These are phyloP conservation scores for Curvularia hawaiiensis DNA, from an alignment of 2,329 filamentous ascomycete genomes.

Conservation along the genomic window DNA sequence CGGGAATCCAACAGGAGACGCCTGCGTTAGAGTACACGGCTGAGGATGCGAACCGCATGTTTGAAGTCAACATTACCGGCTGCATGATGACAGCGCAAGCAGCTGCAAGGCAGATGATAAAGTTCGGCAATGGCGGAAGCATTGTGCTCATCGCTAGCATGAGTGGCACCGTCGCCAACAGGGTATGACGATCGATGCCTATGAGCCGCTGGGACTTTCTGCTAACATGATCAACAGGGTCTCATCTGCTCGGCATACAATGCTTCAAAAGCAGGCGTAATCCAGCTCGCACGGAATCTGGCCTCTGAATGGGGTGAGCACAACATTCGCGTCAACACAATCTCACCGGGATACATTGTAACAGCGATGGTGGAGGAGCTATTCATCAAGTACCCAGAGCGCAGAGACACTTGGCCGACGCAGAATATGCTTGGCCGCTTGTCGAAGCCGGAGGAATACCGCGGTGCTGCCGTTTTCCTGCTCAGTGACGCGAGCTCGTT, in stretches of 20 bases:
- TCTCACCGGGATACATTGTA: constrained; percentile 80
- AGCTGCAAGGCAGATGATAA: constrained; percentile 68
- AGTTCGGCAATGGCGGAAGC: constrained; percentile 63
- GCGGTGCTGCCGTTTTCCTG: constrained; percentile 47
- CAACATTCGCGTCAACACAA: constrained; percentile 79
- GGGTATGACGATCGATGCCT: constrained; percentile 55
- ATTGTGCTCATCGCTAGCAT: constrained; percentile 68
- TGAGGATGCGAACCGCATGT: constrained; percentile 66
- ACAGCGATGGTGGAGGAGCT: constrained; percentile 84
- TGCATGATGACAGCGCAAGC: constrained; percentile 68
- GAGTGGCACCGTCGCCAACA: constrained; percentile 65
- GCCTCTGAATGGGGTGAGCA: constrained; percentile 74
- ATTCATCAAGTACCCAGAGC: constrained; percentile 76
- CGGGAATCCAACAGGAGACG: constrained; percentile 82
- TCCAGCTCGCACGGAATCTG: constrained; percentile 73
- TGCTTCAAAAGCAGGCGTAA: constrained; percentile 74
- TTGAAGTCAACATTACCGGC: constrained; percentile 65
- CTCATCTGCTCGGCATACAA: constrained; percentile 74
- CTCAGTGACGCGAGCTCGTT: constrained; percentile 49
- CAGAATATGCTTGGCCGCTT: constrained; percentile 77
- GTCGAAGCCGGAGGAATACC: constrained; percentile 44
- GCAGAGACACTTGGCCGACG: constrained; percentile 70
- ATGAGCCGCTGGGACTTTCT: neutral
- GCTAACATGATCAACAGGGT: constrained; percentile 54
- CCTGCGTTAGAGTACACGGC: constrained; percentile 77